Percentiles rank a stretch among this genome's conserved stretches.
phyloP scores from a whole-genome alignment of 306 rosid genomes.

The Pachyrhizus erosus region DNA sequence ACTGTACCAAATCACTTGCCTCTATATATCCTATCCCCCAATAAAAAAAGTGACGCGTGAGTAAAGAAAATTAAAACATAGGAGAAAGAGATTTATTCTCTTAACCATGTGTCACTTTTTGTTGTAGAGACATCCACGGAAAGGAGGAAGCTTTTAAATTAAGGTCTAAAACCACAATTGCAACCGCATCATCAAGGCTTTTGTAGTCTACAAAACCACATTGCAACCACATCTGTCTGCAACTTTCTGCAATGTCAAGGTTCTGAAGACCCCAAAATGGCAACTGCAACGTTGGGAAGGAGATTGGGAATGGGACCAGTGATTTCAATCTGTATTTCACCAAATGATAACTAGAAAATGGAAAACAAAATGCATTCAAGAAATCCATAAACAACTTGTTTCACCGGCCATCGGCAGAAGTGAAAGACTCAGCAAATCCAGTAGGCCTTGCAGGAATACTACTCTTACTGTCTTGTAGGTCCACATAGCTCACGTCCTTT shows the following conservation, averaged over 20 bases:
- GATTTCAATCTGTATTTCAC: constrained; percentile 37
- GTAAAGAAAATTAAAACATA: neutral
- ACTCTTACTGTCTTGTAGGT: constrained; percentile 76
- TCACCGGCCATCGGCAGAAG: constrained; percentile 87
- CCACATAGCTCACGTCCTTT: constrained; percentile 62
- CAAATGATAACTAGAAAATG: constrained; percentile 11
- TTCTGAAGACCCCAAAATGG: neutral
- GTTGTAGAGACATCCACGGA: neutral
- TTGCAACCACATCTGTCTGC: neutral
- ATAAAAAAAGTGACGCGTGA: neutral
- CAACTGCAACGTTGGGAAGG: neutral
- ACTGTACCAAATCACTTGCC: neutral
- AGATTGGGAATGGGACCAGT: neutral
- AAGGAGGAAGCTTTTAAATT: neutral
- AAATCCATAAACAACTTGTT: constrained; percentile 43
- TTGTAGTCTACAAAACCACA: neutral
- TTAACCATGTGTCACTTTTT: neutral
- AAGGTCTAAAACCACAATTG: neutral
- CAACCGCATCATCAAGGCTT: neutral
- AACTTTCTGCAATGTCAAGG: neutral
- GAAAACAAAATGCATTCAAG: neutral
- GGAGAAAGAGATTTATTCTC: neutral
- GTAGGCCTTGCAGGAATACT: constrained; percentile 88
- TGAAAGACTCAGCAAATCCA: constrained; percentile 84
- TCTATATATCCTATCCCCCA: neutral